Evolutionary conservation across 768 basidiomycete genomes (phyloP).

Genomic region (Termitomyces sp.): DNA sequence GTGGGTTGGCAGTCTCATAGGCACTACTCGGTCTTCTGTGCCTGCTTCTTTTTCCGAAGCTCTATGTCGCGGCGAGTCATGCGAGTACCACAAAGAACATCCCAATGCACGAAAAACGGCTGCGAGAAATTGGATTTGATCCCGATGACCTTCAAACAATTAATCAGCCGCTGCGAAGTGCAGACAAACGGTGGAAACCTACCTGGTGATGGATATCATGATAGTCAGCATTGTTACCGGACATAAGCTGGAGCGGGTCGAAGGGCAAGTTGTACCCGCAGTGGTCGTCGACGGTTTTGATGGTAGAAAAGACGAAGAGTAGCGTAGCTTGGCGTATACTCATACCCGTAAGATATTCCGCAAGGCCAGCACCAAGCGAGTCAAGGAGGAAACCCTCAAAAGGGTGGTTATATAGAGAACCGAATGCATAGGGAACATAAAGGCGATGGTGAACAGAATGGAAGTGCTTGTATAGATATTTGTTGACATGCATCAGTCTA

Average conservation of each 20-base stretch:
- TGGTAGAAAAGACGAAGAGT: slow-evolving; percentile 75
- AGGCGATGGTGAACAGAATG: slow-evolving; percentile 95
- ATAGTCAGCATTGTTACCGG: slow-evolving; percentile 89
- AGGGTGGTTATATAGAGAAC: slow-evolving; percentile 96
- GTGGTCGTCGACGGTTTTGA: slow-evolving; percentile 96
- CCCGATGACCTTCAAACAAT: slow-evolving; percentile 54
- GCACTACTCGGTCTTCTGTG: slow-evolving; percentile 22
- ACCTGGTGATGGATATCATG: slow-evolving; percentile 98
- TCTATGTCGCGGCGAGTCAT: slow-evolving; percentile 71
- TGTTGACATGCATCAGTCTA: slow-evolving; percentile 85
- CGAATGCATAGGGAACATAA: slow-evolving; percentile 96
- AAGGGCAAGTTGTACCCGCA: slow-evolving; percentile 88
- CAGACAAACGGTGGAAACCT: slow-evolving; percentile 13
- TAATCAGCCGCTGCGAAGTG: neutral
- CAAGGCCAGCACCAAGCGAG: slow-evolving; percentile 70
- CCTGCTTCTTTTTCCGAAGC: slow-evolving; percentile 33
- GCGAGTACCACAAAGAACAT: slow-evolving; percentile 75
- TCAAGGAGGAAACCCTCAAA: slow-evolving; percentile 92
- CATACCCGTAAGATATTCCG: slow-evolving; percentile 65
- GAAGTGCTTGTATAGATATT: slow-evolving; percentile 83
- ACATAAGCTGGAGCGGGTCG: slow-evolving; percentile 86
- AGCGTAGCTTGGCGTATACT: slow-evolving; percentile 77
- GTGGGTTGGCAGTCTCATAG: neutral
- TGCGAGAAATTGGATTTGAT: slow-evolving; percentile 96
- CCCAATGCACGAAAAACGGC: slow-evolving; percentile 97